Evolutionary conservation across 768 basidiomycete species (phyloP).

Genomic region (Agaricus blazei): DNA sequence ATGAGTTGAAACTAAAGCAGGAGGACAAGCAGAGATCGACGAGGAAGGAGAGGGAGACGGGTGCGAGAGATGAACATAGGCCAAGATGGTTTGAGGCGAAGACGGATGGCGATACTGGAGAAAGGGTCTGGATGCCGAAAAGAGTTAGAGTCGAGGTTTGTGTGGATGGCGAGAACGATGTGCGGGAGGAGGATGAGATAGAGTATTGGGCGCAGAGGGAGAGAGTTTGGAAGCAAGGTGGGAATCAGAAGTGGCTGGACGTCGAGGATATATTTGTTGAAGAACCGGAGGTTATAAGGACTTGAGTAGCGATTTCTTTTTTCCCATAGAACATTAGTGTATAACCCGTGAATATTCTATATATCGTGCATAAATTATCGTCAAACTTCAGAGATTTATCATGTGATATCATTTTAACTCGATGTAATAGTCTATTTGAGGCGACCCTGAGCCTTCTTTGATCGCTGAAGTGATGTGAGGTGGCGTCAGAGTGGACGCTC

Average conservation of each 20-base stretch:
- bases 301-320: neutral
- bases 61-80: constrained; percentile 60
- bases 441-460: no score
- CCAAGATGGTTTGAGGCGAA: constrained; percentile 86
- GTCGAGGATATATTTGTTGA: constrained; percentile 84
- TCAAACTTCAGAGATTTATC: no score
- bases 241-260: constrained; percentile 33
- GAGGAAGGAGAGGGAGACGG: constrained; percentile 70
- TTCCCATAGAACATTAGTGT: no score
- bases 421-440: no score
- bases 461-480: no score
- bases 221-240: constrained; percentile 39
- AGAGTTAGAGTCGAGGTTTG: constrained; percentile 38
- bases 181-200: constrained; percentile 44
- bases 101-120: constrained; percentile 85
- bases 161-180: constrained; percentile 5
- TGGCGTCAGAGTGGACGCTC: no score
- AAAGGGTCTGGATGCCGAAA: constrained; percentile 80
- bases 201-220: constrained; percentile 17
- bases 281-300: constrained; percentile 36
- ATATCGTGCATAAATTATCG: no score
- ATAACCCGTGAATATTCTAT: no score
- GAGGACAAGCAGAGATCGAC: constrained; percentile 82
- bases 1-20: constrained; percentile 70
- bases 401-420: no score